Evolutionary conservation across 345 rosid genomes (phyloP).

Genomic region (Salix koriyanagi): DNA sequence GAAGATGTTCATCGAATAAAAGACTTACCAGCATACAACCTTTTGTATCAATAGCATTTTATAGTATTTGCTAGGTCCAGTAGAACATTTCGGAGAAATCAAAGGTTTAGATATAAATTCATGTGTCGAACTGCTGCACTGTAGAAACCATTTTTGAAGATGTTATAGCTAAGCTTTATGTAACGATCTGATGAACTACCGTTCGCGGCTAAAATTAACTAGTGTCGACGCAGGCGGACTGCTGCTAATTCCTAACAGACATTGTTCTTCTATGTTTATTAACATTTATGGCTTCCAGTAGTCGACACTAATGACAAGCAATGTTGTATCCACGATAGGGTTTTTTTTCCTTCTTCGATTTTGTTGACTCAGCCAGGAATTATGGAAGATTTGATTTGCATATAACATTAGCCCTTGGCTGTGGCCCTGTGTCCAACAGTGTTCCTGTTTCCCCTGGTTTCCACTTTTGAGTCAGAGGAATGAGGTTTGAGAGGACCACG

Average conservation of each 20-base stretch:
- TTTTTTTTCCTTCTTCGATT: no score
- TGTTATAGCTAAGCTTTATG: background rate
- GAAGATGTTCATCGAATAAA: slow-evolving; percentile 70
- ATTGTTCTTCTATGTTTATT: background rate
- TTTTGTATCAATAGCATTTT: slow-evolving; percentile 41
- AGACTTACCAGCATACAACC: slow-evolving; percentile 86
- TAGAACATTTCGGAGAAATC: background rate
- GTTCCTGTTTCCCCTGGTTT: background rate
- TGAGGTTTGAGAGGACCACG: background rate
- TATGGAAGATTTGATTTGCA: no score
- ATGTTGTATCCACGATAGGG: no score
- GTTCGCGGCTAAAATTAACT: background rate
- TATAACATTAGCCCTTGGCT: no score
- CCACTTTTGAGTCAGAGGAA: background rate
- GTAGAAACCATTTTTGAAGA: background rate
- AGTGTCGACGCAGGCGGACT: background rate
- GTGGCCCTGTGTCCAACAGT: background rate
- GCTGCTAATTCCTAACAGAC: background rate
- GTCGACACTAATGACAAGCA: no score
- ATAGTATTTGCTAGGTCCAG: background rate
- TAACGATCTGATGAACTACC: background rate
- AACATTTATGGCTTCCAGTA: no score
- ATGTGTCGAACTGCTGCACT: background rate
- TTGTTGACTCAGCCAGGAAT: no score
- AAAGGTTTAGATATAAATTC: background rate